Evolutionary conservation across 305 asterid genomes (phyloP).

Genomic region (Fraxinus latifolia): DNA sequence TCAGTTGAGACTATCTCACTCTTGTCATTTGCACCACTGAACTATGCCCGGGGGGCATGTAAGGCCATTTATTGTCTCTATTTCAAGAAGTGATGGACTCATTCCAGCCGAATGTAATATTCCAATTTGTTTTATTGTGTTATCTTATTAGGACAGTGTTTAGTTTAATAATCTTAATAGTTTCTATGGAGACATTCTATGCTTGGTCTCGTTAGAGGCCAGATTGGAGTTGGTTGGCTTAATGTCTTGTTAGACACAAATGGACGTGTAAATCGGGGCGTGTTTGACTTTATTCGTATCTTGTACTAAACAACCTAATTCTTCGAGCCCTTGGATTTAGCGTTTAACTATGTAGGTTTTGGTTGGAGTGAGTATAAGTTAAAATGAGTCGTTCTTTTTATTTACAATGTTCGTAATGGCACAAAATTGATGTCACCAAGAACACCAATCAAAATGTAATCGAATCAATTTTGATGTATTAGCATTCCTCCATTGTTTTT

Average conservation of each 20-base stretch:
- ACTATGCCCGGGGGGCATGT: neutral
- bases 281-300: neutral
- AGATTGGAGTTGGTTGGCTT: neutral
- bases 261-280: neutral
- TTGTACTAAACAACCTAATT: neutral
- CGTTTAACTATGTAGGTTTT: neutral
- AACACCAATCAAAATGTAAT: neutral
- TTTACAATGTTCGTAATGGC: neutral
- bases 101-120: slow-evolving; percentile 24
- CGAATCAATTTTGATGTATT: neutral
- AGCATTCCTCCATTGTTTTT: neutral
- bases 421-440: neutral
- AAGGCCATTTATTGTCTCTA: neutral
- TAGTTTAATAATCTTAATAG: neutral
- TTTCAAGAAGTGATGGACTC: neutral
- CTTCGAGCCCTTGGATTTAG: neutral
- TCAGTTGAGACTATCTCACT: too few species aligned
- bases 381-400: neutral
- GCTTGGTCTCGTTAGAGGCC: neutral
- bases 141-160: neutral
- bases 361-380: neutral
- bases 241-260: neutral
- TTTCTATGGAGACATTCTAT: slow-evolving; percentile 4
- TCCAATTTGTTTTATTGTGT: slow-evolving; percentile 9
- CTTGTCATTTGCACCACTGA: too few species aligned